phyloP scores from a whole-genome alignment of 768 basidiomycete genomes.

The Daedaleopsis sinensis region DNA sequence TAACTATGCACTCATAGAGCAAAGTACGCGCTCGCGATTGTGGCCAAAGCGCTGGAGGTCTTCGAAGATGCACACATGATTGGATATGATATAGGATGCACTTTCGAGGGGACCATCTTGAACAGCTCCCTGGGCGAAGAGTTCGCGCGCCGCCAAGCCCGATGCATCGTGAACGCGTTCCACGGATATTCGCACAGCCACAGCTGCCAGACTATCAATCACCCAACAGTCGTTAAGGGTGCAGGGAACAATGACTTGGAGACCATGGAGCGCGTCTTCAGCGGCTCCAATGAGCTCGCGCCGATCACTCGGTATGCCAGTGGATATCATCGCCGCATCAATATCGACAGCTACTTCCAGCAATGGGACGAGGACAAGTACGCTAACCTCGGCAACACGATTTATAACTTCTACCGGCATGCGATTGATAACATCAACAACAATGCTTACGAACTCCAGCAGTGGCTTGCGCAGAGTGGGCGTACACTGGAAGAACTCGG shows the following conservation, averaged over 20 bases:
- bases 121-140: conserved; percentile 21
- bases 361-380: conserved; percentile 31
- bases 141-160: conserved; percentile 4
- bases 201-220: conserved; percentile 31
- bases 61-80: conserved; percentile 20
- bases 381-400: conserved; percentile 23
- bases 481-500: neutral
- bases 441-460: neutral
- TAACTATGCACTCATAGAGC: no score
- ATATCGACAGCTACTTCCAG: conserved; percentile 24
- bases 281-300: conserved; percentile 29
- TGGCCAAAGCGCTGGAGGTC: conserved; percentile 19
- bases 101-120: conserved; percentile 20
- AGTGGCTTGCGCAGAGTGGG: neutral
- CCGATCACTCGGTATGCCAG: conserved; percentile 25
- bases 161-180: conserved; percentile 28
- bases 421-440: conserved; percentile 16
- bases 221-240: conserved; percentile 30
- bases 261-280: conserved; percentile 32
- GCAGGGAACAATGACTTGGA: conserved; percentile 32
- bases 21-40: conserved; percentile 27
- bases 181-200: conserved; percentile 35
- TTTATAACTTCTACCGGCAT: neutral
- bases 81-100: conserved; percentile 34
- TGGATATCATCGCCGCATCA: conserved; percentile 32